Conservation (phyloP, 768 basidiomycete species). For the Flagelloscypha sp. region DNA sequence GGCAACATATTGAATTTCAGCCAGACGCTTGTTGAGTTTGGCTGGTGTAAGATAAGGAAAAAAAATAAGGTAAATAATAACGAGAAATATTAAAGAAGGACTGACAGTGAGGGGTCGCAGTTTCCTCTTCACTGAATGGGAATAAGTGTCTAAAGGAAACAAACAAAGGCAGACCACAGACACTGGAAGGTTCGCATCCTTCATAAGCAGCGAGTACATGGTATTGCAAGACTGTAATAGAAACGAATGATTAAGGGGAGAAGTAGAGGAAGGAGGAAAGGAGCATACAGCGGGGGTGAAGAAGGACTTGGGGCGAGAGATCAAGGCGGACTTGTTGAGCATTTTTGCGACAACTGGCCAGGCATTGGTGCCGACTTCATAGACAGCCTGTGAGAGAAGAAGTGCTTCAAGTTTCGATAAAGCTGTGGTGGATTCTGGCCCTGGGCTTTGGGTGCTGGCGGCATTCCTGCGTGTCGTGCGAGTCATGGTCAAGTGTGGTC, state of each 20-base stretch:
- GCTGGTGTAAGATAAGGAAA: too few relatives aligned
- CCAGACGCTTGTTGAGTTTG: slow-evolving; percentile 55
- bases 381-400: slow-evolving; percentile 78
- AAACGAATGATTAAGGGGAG: slow-evolving; percentile 10
- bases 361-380: slow-evolving; percentile 63
- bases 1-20: slow-evolving; percentile 62
- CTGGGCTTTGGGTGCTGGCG: too few relatives aligned
- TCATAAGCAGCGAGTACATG: slow-evolving; percentile 63
- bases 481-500: too few relatives aligned
- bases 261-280: slow-evolving; percentile 7
- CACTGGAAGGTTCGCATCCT: slow-evolving; percentile 57
- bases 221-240: slow-evolving; percentile 52
- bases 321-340: slow-evolving; percentile 63
- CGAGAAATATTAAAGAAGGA: slow-evolving; percentile 2
- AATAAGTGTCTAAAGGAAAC: slow-evolving; percentile 10
- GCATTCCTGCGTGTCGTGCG: too few relatives aligned
- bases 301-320: slow-evolving; percentile 51
- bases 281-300: slow-evolving; percentile 60
- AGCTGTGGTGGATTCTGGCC: too few relatives aligned
- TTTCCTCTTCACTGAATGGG: slow-evolving; percentile 37
- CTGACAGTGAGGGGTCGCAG: slow-evolving; percentile 46
- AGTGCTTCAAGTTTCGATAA: slow-evolving; percentile 56
- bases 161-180: slow-evolving; percentile 24
- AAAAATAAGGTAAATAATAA: slow-evolving; percentile 6
- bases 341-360: slow-evolving; percentile 64